Percentiles rank a stretch among this genome's conserved stretches.
Conservation (phyloP, 345 rosid species). For the Dimocarpus longan region DNA sequence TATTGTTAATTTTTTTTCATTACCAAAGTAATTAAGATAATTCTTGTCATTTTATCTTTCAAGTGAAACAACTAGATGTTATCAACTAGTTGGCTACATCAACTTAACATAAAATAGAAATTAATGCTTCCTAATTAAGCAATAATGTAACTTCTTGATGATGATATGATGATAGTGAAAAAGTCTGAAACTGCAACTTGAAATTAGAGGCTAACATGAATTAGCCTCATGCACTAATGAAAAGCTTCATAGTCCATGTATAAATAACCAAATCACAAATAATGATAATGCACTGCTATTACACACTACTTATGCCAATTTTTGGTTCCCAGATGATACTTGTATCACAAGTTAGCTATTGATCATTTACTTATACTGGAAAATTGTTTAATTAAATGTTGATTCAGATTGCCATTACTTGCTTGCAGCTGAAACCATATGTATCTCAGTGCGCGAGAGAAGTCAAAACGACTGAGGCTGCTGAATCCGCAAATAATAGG, state of each 20-base stretch:
- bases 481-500: conserved; percentile 37
- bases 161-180: too few species aligned
- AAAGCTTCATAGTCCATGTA: neutral
- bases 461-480: conserved; percentile 44
- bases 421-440: conserved; percentile 67
- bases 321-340: neutral
- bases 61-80: too few species aligned
- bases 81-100: too few species aligned
- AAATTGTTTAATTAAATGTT: conserved; percentile 7
- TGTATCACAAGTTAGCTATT: neutral
- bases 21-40: too few species aligned
- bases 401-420: conserved; percentile 5
- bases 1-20: too few species aligned
- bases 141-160: too few species aligned
- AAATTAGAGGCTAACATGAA: too few species aligned
- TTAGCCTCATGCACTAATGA: neutral
- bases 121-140: too few species aligned
- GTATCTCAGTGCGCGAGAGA: conserved; percentile 61
- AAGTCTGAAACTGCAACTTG: too few species aligned
- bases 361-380: neutral
- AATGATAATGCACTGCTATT: neutral
- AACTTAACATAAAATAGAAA: too few species aligned
- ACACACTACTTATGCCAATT: neutral
- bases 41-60: too few species aligned
- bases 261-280: neutral